These are phyloP conservation scores for Colletotrichum cuscutae DNA, from an alignment of 2,329 filamentous ascomycete genomes.

Conservation along the genomic window DNA sequence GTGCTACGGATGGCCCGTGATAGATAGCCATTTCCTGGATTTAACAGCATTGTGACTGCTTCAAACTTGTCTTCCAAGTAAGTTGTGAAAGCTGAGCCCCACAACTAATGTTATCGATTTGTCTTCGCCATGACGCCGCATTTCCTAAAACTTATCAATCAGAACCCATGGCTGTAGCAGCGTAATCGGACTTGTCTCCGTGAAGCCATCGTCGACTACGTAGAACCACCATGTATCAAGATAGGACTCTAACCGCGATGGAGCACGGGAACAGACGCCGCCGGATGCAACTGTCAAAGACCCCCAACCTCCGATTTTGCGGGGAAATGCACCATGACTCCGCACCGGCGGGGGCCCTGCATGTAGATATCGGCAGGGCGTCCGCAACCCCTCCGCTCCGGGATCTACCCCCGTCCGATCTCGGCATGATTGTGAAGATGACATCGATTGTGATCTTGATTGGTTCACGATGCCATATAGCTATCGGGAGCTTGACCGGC, in stretches of 20 bases:
- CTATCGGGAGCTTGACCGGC: constrained; percentile 23
- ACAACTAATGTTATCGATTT: neutral
- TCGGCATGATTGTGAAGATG: constrained; percentile 15
- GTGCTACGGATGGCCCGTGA: neutral
- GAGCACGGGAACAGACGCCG: neutral
- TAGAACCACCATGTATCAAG: neutral
- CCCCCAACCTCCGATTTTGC: neutral
- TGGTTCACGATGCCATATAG: neutral
- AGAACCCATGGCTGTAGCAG: neutral
- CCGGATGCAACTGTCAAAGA: neutral
- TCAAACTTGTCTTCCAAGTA: neutral
- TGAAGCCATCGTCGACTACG: neutral
- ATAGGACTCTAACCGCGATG: neutral
- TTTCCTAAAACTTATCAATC: neutral
- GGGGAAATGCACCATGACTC: constrained; percentile 4
- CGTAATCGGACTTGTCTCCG: neutral
- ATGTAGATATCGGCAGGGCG: constrained; percentile 20
- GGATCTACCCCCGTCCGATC: constrained; percentile 23
- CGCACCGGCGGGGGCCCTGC: neutral
- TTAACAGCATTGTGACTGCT: neutral
- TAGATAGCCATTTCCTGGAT: neutral
- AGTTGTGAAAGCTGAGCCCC: neutral
- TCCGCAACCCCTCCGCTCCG: constrained; percentile 9
- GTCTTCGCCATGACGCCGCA: neutral
- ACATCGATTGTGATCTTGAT: constrained; percentile 12